Evolutionary conservation across 169 alveolate species (phyloP).

Genomic region (Fabrea salina): DNA sequence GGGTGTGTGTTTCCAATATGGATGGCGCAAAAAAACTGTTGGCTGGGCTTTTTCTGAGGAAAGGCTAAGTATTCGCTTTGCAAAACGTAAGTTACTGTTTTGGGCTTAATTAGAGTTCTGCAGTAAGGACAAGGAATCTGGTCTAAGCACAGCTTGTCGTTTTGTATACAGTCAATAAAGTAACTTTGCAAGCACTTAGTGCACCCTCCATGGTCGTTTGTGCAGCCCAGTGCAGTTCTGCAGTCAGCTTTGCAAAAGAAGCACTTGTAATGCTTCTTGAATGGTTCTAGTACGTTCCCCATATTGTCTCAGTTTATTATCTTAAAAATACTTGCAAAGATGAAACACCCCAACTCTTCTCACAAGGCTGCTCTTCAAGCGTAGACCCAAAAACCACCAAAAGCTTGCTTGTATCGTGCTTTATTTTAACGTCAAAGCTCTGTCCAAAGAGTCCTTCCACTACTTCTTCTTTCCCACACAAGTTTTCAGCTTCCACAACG

Average conservation of each 20-base stretch:
- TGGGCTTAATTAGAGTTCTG: neutral
- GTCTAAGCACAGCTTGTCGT: neutral
- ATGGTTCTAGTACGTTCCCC: too few relatives aligned
- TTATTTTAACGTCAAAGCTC: constrained; percentile 38
- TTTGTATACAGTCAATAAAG: neutral
- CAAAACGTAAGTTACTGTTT: neutral
- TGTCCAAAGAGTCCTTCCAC: constrained; percentile 45
- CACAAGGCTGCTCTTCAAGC: constrained; percentile 55
- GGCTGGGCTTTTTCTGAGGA: neutral
- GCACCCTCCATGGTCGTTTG: neutral
- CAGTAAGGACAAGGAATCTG: neutral
- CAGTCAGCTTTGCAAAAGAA: neutral
- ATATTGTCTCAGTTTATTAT: neutral
- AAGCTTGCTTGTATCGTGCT: constrained; percentile 38
- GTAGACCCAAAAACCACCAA: constrained; percentile 48
- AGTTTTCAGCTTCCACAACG: constrained; percentile 32
- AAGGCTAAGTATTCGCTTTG: neutral
- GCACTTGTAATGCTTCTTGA: too few relatives aligned
- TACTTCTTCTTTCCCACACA: constrained; percentile 50
- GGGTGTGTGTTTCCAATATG: neutral
- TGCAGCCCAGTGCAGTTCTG: neutral
- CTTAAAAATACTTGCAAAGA: constrained; percentile 37
- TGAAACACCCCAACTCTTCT: constrained; percentile 55
- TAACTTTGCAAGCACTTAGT: neutral
- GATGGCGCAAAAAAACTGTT: neutral